These are phyloP conservation scores for Apiotrichum veenhuisii DNA, from an alignment of 1,284 basidiomycete species.

Conservation along the genomic window DNA sequence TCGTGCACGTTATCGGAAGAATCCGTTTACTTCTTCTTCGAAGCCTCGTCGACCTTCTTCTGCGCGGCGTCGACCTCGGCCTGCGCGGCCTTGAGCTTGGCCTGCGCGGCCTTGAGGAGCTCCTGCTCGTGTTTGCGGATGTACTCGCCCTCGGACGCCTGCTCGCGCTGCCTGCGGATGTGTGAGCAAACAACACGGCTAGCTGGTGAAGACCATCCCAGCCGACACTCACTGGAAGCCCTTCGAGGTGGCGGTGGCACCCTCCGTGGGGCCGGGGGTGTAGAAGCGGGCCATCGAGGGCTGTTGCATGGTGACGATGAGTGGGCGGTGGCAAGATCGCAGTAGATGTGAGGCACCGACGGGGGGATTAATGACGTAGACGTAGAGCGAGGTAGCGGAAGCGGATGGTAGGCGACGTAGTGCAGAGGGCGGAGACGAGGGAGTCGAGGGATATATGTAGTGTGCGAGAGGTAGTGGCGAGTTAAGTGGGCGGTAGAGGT, in stretches of 20 bases:
- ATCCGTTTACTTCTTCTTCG: conserved; percentile 1
- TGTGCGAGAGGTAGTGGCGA: not conserved
- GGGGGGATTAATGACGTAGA: not conserved
- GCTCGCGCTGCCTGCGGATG: conserved; percentile 36
- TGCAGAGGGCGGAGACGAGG: too few relatives aligned
- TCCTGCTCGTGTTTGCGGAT: conserved; percentile 37
- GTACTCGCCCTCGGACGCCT: conserved; percentile 47
- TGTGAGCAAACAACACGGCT: not conserved
- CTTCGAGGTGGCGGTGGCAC: conserved; percentile 40
- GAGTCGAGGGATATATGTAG: too few relatives aligned
- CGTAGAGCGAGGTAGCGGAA: too few relatives aligned
- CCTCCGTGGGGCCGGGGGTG: conserved; percentile 36
- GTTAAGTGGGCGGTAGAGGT: not conserved
- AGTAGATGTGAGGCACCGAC: not conserved
- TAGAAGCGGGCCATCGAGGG: conserved; percentile 36
- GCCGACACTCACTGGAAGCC: conserved; percentile 39
- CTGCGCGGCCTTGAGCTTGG: conserved; percentile 34
- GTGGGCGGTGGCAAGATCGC: not conserved
- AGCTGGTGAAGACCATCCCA: not conserved
- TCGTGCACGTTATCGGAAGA: too few relatives aligned
- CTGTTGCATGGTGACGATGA: conserved; percentile 9
- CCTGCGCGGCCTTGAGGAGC: conserved; percentile 29
- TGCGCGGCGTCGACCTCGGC: conserved; percentile 27
- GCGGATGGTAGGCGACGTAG: too few relatives aligned
- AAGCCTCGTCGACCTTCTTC: conserved; percentile 3